Percentiles rank a stretch among this genome's conserved stretches.
phyloP scores from a whole-genome alignment of 1,284 basidiomycete genomes.

The Ganoderma lingzhi region DNA sequence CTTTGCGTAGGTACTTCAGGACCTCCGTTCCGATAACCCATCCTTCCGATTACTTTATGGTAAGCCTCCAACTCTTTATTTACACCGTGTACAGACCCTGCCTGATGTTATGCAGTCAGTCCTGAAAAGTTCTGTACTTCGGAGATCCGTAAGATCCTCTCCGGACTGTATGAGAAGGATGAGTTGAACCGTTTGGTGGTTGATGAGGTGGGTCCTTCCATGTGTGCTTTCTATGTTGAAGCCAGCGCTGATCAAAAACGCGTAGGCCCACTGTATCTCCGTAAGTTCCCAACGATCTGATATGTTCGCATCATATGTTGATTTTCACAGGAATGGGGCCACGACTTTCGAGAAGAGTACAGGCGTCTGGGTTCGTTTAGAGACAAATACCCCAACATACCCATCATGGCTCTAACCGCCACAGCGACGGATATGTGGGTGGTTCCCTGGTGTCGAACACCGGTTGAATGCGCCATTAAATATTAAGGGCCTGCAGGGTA shows the following conservation, averaged over 20 bases:
- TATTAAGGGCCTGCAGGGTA: slow-evolving; percentile 46
- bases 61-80: slow-evolving; percentile 42
- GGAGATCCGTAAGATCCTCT: slow-evolving; percentile 63
- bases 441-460: not conserved
- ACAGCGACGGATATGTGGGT: slow-evolving; percentile 72
- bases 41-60: slow-evolving; percentile 76
- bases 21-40: slow-evolving; percentile 70
- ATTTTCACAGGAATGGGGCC: slow-evolving; percentile 79
- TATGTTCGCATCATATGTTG: slow-evolving; percentile 6
- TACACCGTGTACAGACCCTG: not conserved
- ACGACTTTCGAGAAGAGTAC: slow-evolving; percentile 81
- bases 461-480: slow-evolving; percentile 8
- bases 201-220: slow-evolving; percentile 66
- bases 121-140: slow-evolving; percentile 75
- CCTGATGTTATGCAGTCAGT: slow-evolving; percentile 54
- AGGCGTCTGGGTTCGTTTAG: slow-evolving; percentile 77
- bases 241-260: not conserved
- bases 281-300: slow-evolving; percentile 46
- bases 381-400: slow-evolving; percentile 70
- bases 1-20: slow-evolving; percentile 62
- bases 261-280: slow-evolving; percentile 86
- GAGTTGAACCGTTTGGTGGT: slow-evolving; percentile 78
- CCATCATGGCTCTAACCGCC: slow-evolving; percentile 87
- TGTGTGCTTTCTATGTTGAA: slow-evolving; percentile 3
- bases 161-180: slow-evolving; percentile 57